Evolutionary conservation across 495 filamentous ascomycete genomes (phyloP).

Genomic region (Neurospora sp.): DNA sequence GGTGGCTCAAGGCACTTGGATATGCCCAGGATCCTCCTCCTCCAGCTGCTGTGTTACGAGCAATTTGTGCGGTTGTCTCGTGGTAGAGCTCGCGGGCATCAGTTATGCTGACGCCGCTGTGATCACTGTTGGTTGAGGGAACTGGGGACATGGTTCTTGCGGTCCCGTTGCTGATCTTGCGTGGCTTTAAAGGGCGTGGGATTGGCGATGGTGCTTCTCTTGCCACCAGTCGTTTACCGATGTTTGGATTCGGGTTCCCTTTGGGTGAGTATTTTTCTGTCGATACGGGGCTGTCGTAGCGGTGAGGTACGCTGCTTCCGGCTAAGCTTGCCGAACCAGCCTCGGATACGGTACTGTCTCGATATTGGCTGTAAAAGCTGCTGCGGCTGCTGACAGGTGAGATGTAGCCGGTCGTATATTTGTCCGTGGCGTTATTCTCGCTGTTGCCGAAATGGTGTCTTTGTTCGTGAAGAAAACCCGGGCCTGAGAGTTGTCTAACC

Average conservation of each 20-base stretch:
- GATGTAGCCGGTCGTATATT: constrained; percentile 2
- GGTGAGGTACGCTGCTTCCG: not conserved
- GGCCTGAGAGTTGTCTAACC: constrained; percentile 14
- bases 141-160: not conserved
- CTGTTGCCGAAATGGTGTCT: not conserved
- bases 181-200: not conserved
- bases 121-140: not conserved
- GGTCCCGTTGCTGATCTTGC: not conserved
- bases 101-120: not conserved
- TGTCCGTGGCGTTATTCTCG: not conserved
- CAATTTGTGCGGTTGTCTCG: constrained; percentile 13
- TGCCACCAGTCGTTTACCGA: not conserved
- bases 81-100: constrained; percentile 13
- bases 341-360: not conserved
- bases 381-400: constrained; percentile 13
- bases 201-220: not conserved
- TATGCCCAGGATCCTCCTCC: not conserved
- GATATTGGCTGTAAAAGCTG: constrained; percentile 8
- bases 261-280: not conserved
- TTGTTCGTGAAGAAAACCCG: constrained; percentile 1
- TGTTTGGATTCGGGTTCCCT: not conserved
- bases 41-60: not conserved
- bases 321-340: not conserved
- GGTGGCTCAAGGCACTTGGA: not conserved
- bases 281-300: not conserved